These are phyloP conservation scores for Ophiostoma sp. DNA, from an alignment of 2,329 filamentous ascomycete genomes.

Conservation along the genomic window DNA sequence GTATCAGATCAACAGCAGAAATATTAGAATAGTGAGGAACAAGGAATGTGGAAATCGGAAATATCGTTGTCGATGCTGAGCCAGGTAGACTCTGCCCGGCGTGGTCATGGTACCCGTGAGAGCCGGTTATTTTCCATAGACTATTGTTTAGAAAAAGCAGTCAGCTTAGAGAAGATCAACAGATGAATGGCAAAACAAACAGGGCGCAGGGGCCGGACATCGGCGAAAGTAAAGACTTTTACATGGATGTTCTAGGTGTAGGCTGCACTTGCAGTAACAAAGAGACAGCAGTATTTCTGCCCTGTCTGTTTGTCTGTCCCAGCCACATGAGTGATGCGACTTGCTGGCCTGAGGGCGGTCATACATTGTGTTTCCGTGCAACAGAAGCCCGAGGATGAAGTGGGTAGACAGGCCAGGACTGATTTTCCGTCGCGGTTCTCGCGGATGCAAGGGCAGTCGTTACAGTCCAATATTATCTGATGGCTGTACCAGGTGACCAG, in stretches of 20 bases:
- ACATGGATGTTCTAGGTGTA: too few species aligned
- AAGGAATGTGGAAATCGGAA: neutral
- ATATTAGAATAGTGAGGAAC: neutral
- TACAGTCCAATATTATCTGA: neutral
- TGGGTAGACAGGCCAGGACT: neutral
- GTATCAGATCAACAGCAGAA: neutral
- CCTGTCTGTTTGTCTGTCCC: too few species aligned
- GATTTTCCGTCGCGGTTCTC: constrained; percentile 2
- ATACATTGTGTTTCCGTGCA: neutral
- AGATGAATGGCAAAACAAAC: too few species aligned
- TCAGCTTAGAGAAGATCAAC: neutral
- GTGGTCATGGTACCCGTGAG: neutral
- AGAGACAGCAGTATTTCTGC: too few species aligned
- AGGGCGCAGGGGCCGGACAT: too few species aligned
- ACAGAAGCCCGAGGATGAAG: neutral
- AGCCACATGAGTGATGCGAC: neutral
- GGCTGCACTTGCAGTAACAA: too few species aligned
- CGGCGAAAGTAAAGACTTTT: too few species aligned
- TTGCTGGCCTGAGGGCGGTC: neutral
- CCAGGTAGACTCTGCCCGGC: neutral
- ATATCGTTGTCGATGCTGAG: neutral
- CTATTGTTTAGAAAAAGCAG: neutral
- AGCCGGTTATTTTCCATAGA: neutral
- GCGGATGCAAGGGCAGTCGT: constrained; percentile 6
- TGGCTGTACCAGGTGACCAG: constrained; percentile 3